Conservation (phyloP, 345 rosid species). For the Mangifera indica region DNA sequence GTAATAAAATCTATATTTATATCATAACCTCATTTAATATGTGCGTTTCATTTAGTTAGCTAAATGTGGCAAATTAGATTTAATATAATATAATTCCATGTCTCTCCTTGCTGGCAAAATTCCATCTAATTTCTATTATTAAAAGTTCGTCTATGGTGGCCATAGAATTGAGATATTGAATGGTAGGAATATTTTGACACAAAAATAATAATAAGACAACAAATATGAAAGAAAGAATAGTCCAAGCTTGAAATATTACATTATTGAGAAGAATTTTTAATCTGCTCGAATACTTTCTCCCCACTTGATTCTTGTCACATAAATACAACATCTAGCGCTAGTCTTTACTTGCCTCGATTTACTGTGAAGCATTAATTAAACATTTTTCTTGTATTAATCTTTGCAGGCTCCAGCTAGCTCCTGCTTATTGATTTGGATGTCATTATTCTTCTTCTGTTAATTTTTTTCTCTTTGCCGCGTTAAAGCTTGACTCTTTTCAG, state of each 20-base stretch:
- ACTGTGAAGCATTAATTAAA: not conserved
- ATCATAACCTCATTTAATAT: no score
- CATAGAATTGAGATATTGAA: not conserved
- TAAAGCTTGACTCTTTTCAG: constrained; percentile 5
- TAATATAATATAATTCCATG: not conserved
- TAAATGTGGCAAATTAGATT: not conserved
- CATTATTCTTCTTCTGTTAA: constrained; percentile 14
- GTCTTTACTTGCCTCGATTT: constrained; percentile 4
- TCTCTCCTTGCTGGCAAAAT: not conserved
- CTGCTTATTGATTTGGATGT: not conserved
- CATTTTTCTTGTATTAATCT: constrained; percentile 6
- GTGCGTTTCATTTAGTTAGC: not conserved
- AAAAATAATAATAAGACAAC: constrained; percentile 17
- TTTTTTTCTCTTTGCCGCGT: constrained; percentile 8
- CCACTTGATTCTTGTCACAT: constrained; percentile 12
- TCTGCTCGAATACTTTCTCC: not conserved
- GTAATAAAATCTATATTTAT: no score
- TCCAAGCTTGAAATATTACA: constrained; percentile 7
- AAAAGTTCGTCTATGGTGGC: not conserved
- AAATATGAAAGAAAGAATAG: not conserved
- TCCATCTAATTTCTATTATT: not conserved
- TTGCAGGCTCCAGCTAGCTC: constrained; percentile 10
- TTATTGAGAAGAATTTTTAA: constrained; percentile 11
- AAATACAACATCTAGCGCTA: not conserved
- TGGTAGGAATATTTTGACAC: constrained; percentile 33